These are phyloP conservation scores for Coniferiporia weirii DNA, from an alignment of 1,284 basidiomycete species.

Conservation along the genomic window DNA sequence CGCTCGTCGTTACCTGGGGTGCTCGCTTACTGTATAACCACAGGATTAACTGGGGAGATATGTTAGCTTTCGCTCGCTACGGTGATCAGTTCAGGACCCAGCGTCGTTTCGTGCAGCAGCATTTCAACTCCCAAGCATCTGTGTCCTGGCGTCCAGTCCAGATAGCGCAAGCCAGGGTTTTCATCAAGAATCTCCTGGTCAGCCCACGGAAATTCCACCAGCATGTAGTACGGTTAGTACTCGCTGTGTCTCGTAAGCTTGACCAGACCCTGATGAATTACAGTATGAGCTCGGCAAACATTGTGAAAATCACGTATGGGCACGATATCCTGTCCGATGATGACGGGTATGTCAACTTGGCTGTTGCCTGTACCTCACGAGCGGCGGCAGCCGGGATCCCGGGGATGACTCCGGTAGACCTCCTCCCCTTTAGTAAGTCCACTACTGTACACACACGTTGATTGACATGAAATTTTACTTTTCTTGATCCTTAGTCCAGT, in stretches of 20 bases:
- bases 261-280: not conserved
- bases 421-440: conserved; percentile 23
- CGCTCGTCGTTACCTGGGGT: not conserved
- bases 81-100: conserved; percentile 34
- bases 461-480: not conserved
- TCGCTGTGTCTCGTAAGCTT: not conserved
- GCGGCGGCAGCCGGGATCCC: too few relatives aligned
- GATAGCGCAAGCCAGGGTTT: too few relatives aligned
- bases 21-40: not conserved
- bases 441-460: not conserved
- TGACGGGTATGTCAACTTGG: conserved; percentile 28
- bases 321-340: conserved; percentile 20
- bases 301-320: not conserved
- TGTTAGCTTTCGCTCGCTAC: conserved; percentile 31
- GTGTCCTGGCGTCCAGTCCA: conserved; percentile 25
- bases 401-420: conserved; percentile 24
- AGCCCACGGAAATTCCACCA: too few relatives aligned
- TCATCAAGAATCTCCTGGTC: conserved; percentile 27
- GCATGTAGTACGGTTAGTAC: conserved; percentile 27
- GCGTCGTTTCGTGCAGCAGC: conserved; percentile 29
- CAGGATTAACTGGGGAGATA: conserved; percentile 28
- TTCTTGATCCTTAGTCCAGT: conserved; percentile 15
- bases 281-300: conserved; percentile 7
- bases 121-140: conserved; percentile 26
- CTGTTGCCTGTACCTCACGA: too few relatives aligned